Conservation (phyloP, 352 stramenopile genomes). For the Phytophthora uliginosa region DNA sequence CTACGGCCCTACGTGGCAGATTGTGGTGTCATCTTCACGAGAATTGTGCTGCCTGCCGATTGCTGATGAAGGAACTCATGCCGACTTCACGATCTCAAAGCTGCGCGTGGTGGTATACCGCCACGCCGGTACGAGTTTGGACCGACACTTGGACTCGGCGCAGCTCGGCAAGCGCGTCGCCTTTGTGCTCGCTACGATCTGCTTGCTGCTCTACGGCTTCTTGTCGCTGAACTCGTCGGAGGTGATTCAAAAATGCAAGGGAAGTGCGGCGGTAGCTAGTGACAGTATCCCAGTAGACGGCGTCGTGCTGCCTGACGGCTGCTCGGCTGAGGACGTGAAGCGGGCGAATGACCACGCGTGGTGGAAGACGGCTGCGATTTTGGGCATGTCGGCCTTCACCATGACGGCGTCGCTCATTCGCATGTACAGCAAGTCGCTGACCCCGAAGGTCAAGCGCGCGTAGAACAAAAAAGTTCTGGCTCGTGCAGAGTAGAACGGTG, state of each 20-base stretch:
- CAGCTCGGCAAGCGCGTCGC: conserved; percentile 67
- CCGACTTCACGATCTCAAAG: conserved; percentile 64
- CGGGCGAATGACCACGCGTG: conserved; percentile 48
- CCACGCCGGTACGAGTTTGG: conserved; percentile 62
- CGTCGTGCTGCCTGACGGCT: conserved; percentile 44
- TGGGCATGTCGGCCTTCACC: conserved; percentile 68
- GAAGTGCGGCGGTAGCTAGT: conserved; percentile 8
- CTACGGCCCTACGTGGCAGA: conserved; percentile 83
- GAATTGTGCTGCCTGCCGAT: conserved; percentile 75
- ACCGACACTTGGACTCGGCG: conserved; percentile 67
- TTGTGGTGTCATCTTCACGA: conserved; percentile 56
- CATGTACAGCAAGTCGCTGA: conserved; percentile 72
- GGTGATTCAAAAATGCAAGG: conserved; percentile 48
- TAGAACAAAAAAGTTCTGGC: conserved; percentile 27
- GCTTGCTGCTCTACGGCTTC: conserved; percentile 68
- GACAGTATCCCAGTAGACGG: conserved; percentile 26
- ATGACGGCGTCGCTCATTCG: conserved; percentile 70
- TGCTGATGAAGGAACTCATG: conserved; percentile 47
- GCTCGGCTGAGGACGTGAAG: conserved; percentile 53
- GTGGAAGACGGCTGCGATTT: conserved; percentile 67
- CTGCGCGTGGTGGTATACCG: conserved; percentile 76
- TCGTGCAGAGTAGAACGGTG: neutral
- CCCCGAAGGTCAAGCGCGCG: conserved; percentile 72
- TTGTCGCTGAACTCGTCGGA: conserved; percentile 65
- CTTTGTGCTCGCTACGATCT: conserved; percentile 70